Evolutionary conservation across 805 yeast genomes (phyloP).

Genomic region (Saturnispora mendoncae): DNA sequence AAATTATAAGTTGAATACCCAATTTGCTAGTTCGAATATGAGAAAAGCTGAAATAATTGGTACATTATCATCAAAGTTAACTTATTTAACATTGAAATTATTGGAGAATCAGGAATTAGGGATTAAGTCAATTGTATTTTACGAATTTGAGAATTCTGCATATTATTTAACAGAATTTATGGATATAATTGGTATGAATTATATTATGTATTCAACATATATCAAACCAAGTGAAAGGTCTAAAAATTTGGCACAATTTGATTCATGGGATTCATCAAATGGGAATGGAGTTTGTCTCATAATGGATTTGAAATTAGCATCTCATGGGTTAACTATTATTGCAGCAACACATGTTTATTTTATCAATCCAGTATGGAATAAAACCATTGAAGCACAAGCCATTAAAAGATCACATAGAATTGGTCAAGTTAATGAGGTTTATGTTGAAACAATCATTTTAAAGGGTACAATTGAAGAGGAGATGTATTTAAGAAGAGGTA

Average conservation of each 20-base stretch:
- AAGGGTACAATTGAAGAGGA: constrained; percentile 60
- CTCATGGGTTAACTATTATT: constrained; percentile 62
- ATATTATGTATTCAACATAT: constrained; percentile 57
- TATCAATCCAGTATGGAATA: constrained; percentile 64
- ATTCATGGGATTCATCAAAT: constrained; percentile 26
- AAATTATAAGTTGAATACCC: not conserved
- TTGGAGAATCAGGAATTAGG: constrained; percentile 41
- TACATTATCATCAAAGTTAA: constrained; percentile 54
- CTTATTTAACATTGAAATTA: constrained; percentile 48
- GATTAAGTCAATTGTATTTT: constrained; percentile 53
- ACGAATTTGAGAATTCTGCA: constrained; percentile 65
- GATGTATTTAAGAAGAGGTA: constrained; percentile 36
- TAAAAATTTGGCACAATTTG: constrained; percentile 43
- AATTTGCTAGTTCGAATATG: constrained; percentile 17
- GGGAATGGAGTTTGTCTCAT: constrained; percentile 46
- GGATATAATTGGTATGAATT: constrained; percentile 52
- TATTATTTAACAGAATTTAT: constrained; percentile 56
- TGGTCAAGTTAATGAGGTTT: constrained; percentile 56
- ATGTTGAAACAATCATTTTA: constrained; percentile 59
- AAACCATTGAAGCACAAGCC: constrained; percentile 65
- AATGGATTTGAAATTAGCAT: constrained; percentile 60
- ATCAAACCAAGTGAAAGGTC: constrained; percentile 43
- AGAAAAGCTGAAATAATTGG: constrained; percentile 42
- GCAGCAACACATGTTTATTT: constrained; percentile 64
- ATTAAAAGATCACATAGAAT: constrained; percentile 71